phyloP scores from a whole-genome alignment of 176 grass and related monocot species.

The Rhynchospora breviuscula region DNA sequence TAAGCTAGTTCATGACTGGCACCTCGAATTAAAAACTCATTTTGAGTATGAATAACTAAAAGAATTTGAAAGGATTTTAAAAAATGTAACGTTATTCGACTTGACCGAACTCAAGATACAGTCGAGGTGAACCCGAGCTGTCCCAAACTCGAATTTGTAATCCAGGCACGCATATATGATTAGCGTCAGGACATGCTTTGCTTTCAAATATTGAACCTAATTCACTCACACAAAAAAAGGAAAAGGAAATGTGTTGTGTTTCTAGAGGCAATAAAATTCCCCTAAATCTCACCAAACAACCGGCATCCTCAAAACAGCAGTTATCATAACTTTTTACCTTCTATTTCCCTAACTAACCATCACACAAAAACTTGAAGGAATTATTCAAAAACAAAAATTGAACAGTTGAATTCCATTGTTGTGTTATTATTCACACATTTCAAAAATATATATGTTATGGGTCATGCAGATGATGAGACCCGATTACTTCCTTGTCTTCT shows the following conservation, averaged over 20 bases:
- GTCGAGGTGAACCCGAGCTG: too few relatives aligned
- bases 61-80: too few relatives aligned
- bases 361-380: not conserved
- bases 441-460: not conserved
- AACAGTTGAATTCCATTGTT: not conserved
- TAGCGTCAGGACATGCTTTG: not conserved
- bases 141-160: too few relatives aligned
- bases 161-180: too few relatives aligned
- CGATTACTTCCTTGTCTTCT: not conserved
- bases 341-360: not conserved
- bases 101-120: too few relatives aligned
- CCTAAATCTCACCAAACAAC: constrained; percentile 11
- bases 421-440: constrained; percentile 2
- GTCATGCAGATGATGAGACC: not conserved
- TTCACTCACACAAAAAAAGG: not conserved
- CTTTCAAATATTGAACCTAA: not conserved
- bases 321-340: not conserved
- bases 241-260: not conserved
- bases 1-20: too few relatives aligned
- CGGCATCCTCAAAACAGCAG: not conserved
- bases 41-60: too few relatives aligned
- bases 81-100: too few relatives aligned
- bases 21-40: too few relatives aligned
- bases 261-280: constrained; percentile 4
- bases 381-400: constrained; percentile 3